phyloP scores from a whole-genome alignment of 306 rosid species.

The Dalbergia cultrata region DNA sequence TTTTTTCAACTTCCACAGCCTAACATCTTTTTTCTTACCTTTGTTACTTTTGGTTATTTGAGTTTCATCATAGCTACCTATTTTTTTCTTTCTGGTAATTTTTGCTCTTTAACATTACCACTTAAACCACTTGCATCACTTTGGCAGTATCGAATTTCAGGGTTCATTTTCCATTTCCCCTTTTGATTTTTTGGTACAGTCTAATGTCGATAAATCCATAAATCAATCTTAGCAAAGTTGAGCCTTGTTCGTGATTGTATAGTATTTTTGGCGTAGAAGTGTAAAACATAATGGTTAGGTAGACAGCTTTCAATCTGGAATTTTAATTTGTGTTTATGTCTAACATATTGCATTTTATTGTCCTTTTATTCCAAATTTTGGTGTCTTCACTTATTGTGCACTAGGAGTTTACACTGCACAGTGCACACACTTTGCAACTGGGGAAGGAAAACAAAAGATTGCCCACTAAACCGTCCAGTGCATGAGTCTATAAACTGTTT shows the following conservation, averaged over 20 bases:
- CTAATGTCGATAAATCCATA: not conserved
- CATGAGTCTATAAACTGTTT: too few species aligned
- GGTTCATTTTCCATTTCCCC: not conserved
- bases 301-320: not conserved
- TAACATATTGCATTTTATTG: too few species aligned
- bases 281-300: too few species aligned
- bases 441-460: too few species aligned
- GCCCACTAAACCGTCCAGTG: too few species aligned
- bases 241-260: too few species aligned
- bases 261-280: too few species aligned
- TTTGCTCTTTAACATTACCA: not conserved
- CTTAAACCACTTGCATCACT: not conserved
- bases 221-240: not conserved
- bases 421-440: too few species aligned
- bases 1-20: not conserved
- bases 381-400: too few species aligned
- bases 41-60: not conserved
- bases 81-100: not conserved
- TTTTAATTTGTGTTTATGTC: not conserved
- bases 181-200: not conserved
- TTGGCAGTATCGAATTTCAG: not conserved
- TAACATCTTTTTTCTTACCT: not conserved
- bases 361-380: too few species aligned
- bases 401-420: too few species aligned
- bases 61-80: not conserved